phyloP scores from a whole-genome alignment of 2,329 filamentous ascomycete species.

The Apiospora aurea region DNA sequence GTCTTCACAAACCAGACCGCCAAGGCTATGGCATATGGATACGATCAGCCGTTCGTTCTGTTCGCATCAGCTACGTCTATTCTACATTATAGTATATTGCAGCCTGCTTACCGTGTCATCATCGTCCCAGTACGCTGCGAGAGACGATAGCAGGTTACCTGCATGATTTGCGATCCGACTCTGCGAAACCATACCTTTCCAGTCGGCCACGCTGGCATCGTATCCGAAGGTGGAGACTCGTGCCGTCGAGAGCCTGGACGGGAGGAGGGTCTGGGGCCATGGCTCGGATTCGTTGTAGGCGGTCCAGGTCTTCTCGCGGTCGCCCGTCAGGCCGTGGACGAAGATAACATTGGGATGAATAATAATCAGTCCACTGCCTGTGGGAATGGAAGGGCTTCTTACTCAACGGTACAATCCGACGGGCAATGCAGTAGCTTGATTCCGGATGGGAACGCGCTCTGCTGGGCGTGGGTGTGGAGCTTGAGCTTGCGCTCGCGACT shows the following conservation, averaged over 20 bases:
- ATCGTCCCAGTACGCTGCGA: conserved; percentile 35
- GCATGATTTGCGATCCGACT: conserved; percentile 42
- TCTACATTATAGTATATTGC: neutral
- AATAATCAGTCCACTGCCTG: neutral
- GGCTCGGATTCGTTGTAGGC: conserved; percentile 37
- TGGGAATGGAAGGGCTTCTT: neutral
- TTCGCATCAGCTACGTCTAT: neutral
- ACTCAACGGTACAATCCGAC: neutral
- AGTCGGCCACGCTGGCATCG: conserved; percentile 41
- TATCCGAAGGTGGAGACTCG: conserved; percentile 51
- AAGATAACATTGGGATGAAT: conserved; percentile 34
- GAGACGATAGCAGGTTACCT: conserved; percentile 39
- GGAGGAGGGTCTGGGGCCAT: conserved; percentile 46
- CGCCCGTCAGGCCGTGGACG: conserved; percentile 49
- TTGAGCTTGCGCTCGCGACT: neutral
- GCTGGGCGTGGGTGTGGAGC: neutral
- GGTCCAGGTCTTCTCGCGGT: conserved; percentile 49
- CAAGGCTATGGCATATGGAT: conserved; percentile 48
- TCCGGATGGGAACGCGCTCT: neutral
- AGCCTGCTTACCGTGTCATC: conserved; percentile 28
- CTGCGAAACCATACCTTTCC: conserved; percentile 30
- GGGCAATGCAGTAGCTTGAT: conserved; percentile 4
- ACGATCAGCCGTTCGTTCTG: conserved; percentile 39
- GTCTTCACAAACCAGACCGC: conserved; percentile 49
- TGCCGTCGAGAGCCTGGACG: conserved; percentile 38